Percentiles rank a stretch among this genome's conserved stretches.
Evolutionary conservation across 1,284 basidiomycete species (phyloP).

Genomic region (Inonotus obliquus): DNA sequence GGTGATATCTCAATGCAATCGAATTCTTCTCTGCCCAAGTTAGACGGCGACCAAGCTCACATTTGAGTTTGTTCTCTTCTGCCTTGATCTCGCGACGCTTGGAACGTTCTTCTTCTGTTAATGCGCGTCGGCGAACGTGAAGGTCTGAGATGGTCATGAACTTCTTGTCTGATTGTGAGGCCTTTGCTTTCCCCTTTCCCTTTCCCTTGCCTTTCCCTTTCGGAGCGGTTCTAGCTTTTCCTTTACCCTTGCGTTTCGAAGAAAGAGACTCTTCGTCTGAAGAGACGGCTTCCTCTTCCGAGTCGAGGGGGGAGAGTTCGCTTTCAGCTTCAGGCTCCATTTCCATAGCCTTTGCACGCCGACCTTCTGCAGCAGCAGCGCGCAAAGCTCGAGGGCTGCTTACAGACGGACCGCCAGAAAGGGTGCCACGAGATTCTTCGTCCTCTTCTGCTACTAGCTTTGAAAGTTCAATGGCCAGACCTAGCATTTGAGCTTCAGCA

Average conservation of each 20-base stretch:
- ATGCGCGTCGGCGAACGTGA: conserved; percentile 28
- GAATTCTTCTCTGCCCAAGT: conserved; percentile 76
- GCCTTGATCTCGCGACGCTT: conserved; percentile 33
- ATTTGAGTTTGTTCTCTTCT: conserved; percentile 46
- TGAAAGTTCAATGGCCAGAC: conserved; percentile 53
- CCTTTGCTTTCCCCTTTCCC: conserved; percentile 25
- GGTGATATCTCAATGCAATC: conserved; percentile 57
- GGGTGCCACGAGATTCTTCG: conserved; percentile 2
- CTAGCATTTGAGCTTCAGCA: conserved; percentile 54
- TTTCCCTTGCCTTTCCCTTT: conserved; percentile 24
- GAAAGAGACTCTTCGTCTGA: conserved; percentile 33
- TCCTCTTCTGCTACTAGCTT: conserved; percentile 37
- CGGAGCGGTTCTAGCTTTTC: conserved; percentile 25
- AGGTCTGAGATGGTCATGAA: conserved; percentile 36
- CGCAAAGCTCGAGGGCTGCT: conserved; percentile 41
- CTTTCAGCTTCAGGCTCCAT: conserved; percentile 18
- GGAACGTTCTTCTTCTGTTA: conserved; percentile 17
- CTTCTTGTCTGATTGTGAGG: not conserved
- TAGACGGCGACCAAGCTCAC: conserved; percentile 62
- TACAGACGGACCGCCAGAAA: conserved; percentile 30
- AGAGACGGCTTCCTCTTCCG: conserved; percentile 21
- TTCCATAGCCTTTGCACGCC: conserved; percentile 30
- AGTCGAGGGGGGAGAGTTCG: conserved; percentile 26
- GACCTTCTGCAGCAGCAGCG: conserved; percentile 51
- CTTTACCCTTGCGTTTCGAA: conserved; percentile 29